Base-by-base conservation (phyloP, 495 filamentous ascomycete species). In the Pseudomonodictys pantanalensis region DNA sequence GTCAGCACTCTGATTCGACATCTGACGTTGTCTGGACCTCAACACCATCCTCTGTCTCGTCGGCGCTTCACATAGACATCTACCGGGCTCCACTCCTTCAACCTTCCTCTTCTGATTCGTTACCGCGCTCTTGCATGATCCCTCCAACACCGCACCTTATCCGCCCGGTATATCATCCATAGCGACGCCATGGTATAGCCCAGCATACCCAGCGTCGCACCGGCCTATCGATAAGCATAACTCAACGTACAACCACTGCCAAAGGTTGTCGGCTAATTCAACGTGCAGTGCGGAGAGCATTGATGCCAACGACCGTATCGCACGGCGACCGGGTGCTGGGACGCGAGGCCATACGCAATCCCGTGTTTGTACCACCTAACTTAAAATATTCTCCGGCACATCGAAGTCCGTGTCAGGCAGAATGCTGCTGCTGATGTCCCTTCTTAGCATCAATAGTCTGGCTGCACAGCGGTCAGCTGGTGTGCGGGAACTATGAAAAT, bases 261-360 rank as follows among this genome's bases (percentile, higher is more conserved):
- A 52, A 32, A 17, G 17, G 24, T n/a, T n/a, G 3, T 24, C 56
- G 56, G 56, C 56, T 60, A 60, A 60, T 60, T 33, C 33, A 35
- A 46, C 6, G 12, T 25, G 11, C 11, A 42, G 24, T 24, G 28
- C 38, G 12, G 38, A 41, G 38, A 41, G 12, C 5, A 12, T 15
- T 41, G 3, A 41, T 35, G 7, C 15, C 3, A 41, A n/a, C n/a
- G n/a, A 18, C 18, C 10, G 5, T 18, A 39, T 35, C 24, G 20
- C 11, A 22, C 15, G 26, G 15, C 17, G 52, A 55, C 52, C 52
- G 35, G 52, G 52, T 55, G 52, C 41, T 32, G 52, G 43, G 55
- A 47, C 12, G 43, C 43, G 43, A 41, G 38, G 20, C 38, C 38
- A 41, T 15, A 35, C 32, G 32, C 32, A 7, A 35, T 41, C 38